Percentiles rank a stretch among this genome's conserved stretches.
phyloP scores from a whole-genome alignment of 306 rosid genomes.

The Rubus parviflorus region DNA sequence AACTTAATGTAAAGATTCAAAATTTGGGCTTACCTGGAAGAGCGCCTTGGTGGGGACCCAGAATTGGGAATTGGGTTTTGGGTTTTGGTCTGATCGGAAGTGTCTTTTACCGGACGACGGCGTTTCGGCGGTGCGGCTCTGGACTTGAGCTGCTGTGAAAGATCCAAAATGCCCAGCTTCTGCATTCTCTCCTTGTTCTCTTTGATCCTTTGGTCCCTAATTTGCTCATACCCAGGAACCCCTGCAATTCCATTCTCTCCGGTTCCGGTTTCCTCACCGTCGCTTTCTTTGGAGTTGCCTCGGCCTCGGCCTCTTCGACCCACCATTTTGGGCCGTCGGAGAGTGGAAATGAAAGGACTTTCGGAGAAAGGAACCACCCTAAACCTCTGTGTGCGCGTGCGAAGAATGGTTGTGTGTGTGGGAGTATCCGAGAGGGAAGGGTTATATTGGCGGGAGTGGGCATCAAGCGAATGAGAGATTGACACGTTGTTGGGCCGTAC shows the following conservation, averaged over 20 bases:
- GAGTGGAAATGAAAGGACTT: background rate
- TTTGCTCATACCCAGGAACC: slow-evolving; percentile 42
- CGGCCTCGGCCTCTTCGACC: slow-evolving; percentile 25
- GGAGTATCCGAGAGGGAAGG: background rate
- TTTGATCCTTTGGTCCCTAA: slow-evolving; percentile 63
- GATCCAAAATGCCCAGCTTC: slow-evolving; percentile 57
- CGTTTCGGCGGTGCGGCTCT: slow-evolving; percentile 16
- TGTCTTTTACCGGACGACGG: background rate
- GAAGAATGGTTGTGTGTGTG: background rate
- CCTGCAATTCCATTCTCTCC: background rate
- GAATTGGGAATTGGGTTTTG: background rate
- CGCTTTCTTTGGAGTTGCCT: background rate
- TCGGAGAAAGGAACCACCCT: background rate
- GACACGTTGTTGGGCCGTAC: too few relatives aligned
- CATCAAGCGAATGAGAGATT: background rate
- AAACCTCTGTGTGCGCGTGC: background rate
- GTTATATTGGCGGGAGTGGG: background rate
- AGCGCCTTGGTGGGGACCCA: slow-evolving; percentile 54
- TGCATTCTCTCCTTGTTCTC: slow-evolving; percentile 72
- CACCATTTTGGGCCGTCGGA: slow-evolving; percentile 18
- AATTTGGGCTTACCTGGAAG: slow-evolving; percentile 49
- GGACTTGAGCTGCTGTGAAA: slow-evolving; percentile 54
- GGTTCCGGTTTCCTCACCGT: background rate
- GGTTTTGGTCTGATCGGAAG: slow-evolving; percentile 7
- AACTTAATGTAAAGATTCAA: background rate